Base-by-base conservation (phyloP, 352 stramenopile genomes). In the Pythium insidiosum region DNA sequence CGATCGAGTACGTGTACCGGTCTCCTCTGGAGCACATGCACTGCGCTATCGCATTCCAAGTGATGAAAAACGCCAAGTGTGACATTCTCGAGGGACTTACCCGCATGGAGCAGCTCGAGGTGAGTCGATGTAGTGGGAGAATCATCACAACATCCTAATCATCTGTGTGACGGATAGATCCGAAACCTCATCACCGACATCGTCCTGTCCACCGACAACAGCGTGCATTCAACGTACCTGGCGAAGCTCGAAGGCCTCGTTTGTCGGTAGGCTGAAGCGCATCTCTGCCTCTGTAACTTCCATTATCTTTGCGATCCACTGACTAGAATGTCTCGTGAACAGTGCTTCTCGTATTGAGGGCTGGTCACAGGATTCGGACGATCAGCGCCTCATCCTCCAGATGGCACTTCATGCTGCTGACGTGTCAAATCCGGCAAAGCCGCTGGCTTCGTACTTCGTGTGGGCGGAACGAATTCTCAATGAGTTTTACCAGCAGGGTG, bases 401-500 rank as follows among this genome's bases (percentile, higher is more conserved):
- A 86, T 90, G 65, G 69, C 75, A 6, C 56, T 95, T 7, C 83
- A 95, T 35, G 68, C 84, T n/a, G 82, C 91, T 2, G 95, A 98
- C 64, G 88, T 98, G 29, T 97, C 86, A 18, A 97, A 98, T 54
- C 85, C 85, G 30, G 73, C 82, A 40, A 95, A 96, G 64, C 58
- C 83, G 16, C 71, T 80, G 52, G 52, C 50, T 4, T 58, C 94
- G 16, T 87, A 82, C 44, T 68, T 78, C 40, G 68, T 81, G 34
- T 98, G 92, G 94, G 66, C 84, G 1, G 78, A 94, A 46, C 76
- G 84, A 26, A 94, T 97, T 44, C 76, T 88, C 44, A 53, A 86
- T 38, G 95, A 98, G 63, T 98, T 98, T 51, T 98, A 96, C 50
- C 57, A 82, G 28, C 93, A 98, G 67, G 95, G 95, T 21, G 94